Evolutionary conservation across 192 early-diverging fungal species (phyloP).

Genomic region (Podila verticillata): DNA sequence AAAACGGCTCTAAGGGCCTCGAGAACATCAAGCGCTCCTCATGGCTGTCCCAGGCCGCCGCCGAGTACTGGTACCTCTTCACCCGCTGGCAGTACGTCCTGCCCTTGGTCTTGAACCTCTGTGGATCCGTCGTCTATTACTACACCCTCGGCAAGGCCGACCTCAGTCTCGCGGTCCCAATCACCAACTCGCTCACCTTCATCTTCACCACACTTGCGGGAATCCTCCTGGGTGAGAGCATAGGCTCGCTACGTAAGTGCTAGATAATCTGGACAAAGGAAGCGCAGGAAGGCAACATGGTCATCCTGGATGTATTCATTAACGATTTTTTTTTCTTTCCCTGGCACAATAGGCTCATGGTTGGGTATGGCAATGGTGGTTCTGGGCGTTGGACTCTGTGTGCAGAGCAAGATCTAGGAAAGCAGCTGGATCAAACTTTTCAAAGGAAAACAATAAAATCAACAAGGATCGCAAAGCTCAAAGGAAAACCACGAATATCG

Average conservation of each 20-base stretch:
- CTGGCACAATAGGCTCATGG: conserved; percentile 59
- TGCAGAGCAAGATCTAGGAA: conserved; percentile 53
- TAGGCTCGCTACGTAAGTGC: conserved; percentile 67
- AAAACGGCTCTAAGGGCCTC: conserved; percentile 84
- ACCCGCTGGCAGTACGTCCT: conserved; percentile 93
- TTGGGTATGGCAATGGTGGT: conserved; percentile 77
- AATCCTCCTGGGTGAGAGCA: conserved; percentile 79
- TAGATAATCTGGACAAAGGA: neutral
- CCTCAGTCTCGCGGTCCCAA: conserved; percentile 90
- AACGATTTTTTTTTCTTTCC: neutral
- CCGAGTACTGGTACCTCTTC: conserved; percentile 79
- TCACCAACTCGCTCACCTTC: conserved; percentile 91
- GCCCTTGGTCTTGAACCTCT: conserved; percentile 88
- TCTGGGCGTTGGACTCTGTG: conserved; percentile 74
- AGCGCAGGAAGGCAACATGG: too few relatives aligned
- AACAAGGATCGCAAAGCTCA: neutral
- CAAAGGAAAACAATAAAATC: neutral
- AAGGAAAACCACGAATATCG: too few relatives aligned
- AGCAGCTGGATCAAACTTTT: neutral
- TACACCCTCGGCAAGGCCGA: conserved; percentile 88
- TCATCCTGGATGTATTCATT: too few relatives aligned
- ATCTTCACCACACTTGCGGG: conserved; percentile 87
- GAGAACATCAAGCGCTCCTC: conserved; percentile 69
- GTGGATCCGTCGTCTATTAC: conserved; percentile 93
- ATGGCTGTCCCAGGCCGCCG: conserved; percentile 66